Evolutionary conservation across 208 protist species (phyloP), one percentile per base, ranked within the genome.

Genomic region (Wallacemonas sp.): DNA sequence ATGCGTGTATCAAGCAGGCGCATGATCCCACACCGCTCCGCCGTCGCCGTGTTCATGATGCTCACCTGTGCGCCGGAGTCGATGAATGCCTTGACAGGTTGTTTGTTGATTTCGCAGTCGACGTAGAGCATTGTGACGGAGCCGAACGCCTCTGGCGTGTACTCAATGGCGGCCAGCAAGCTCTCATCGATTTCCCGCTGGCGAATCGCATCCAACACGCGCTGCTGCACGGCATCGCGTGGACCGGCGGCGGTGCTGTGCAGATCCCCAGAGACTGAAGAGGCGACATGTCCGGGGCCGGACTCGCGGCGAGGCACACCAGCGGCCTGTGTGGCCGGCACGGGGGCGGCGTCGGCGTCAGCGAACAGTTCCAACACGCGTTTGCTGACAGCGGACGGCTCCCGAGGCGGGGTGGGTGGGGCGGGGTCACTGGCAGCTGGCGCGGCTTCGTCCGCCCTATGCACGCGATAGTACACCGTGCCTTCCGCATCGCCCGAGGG

Each of bases 11-110:
- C 96, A 15, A 98, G 37, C 26, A 98, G 77, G 17, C 88, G 85
- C 60, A 80, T 83, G 19, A 99, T 59, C 33, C 75, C 83, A 74
- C 96, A 98, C 19, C 66, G 61, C 69, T 96, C 80, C 4, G 95
- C 96, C 22, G 87, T 93, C 10, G 50, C 52, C 3, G 46, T 71
- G 57, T 68, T 93, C 70, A 98, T 97, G 41, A 97, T 76, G 27
- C 83, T 92, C 54, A 71, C 67, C 79, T 95, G 87, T 26, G 91
- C 89, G 0, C 91, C 91, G 0, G 74, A 90, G 71, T 98, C 97
- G 17, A 99, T 90, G 76, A 98, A 97, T n/a, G 95, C 96, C 57
- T 95, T 97, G 3, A 99, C n/a, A 8, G 78, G 83, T 3, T 81
- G 52, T 3, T 79, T 68, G 75, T 99, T 98, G 37, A 99, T 89